Base-by-base conservation (phyloP, 495 filamentous ascomycete species). In the Wilcoxina mikolae region DNA sequence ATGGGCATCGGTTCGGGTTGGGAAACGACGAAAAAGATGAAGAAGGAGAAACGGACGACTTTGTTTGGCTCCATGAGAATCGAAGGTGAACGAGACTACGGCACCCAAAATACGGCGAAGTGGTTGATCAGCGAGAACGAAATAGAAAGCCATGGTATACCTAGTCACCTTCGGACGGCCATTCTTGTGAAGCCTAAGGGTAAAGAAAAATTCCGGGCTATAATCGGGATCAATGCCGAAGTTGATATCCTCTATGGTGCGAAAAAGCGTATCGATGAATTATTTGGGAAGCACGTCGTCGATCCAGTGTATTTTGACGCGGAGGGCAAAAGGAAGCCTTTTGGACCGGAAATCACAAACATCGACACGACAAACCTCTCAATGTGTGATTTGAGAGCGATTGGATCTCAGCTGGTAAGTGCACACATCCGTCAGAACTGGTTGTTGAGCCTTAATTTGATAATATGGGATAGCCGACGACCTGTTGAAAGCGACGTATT, bases 81-180 rank as follows among this genome's bases (percentile, higher is more conserved):
- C 23, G 25, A 33, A 23, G 53, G 53, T 9, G 15, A 35, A 35
- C 23, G 42, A 33, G 31, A 1, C 53, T 26, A 31, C 25, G 39
- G 53, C 17, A 3, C 39, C 15, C 29, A 35, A 23, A 55, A 44
- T 12, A 33, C 27, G n/a, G 53, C 53, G 2, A 33, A 7, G 15
- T 55, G 53, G 53, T 31, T n/a, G 7, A 44, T 55, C 25, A 55
- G 5, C 24, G 15, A 55, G 26, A 44, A 55, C 42, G n/a, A 55
- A 23, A 23, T 12, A 7, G 38, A 55, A 26, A 46, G 35, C 10
- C 17, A 15, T 12, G 53, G 53, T 23, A 45, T 55, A 10, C 53
- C 53, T 11, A 46, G 25, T 5, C 17, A 29, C 2, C n/a, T 55
- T 3, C 0, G 23, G 10, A 20, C 35, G 20, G 53, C 53, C 2